phyloP scores from a whole-genome alignment of 1,139 yeast species.

The Wickerhamomyces sp. region DNA sequence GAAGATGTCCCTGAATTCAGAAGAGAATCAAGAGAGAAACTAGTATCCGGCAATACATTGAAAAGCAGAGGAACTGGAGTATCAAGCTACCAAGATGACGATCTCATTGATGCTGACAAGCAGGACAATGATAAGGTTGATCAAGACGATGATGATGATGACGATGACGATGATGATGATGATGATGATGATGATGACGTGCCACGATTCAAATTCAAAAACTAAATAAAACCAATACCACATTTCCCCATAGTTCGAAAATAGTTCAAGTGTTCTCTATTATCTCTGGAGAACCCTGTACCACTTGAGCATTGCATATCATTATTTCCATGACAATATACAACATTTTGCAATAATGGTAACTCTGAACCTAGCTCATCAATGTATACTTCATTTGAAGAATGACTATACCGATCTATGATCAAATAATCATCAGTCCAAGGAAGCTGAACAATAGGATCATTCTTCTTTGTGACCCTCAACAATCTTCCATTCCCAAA shows the following conservation, averaged over 20 bases:
- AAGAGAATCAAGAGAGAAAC: too few species aligned
- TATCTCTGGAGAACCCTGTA: slow-evolving; percentile 30
- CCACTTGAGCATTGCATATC: slow-evolving; percentile 25
- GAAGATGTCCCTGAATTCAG: slow-evolving; percentile 15
- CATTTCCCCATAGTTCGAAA: slow-evolving; percentile 46
- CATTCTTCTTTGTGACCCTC: slow-evolving; percentile 43
- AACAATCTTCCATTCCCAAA: slow-evolving; percentile 29
- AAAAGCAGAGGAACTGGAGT: background rate
- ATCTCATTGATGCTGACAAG: background rate
- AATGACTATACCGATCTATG: slow-evolving; percentile 33
- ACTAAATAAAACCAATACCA: slow-evolving; percentile 30
- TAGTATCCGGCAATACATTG: too few species aligned
- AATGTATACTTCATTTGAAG: slow-evolving; percentile 43
- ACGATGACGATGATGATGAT: slow-evolving; percentile 9
- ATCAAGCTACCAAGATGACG: background rate
- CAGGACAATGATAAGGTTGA: slow-evolving; percentile 5
- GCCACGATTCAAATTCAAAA: slow-evolving; percentile 34
- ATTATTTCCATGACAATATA: slow-evolving; percentile 35
- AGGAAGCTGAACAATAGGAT: slow-evolving; percentile 44
- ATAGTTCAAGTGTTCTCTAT: slow-evolving; percentile 41
- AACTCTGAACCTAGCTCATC: slow-evolving; percentile 35
- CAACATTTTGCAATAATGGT: slow-evolving; percentile 29
- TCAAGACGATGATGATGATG: slow-evolving; percentile 8
- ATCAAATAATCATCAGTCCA: slow-evolving; percentile 21
- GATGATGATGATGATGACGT: slow-evolving; percentile 31